These are phyloP conservation scores for Apiospora hydei DNA, from an alignment of 2,329 filamentous ascomycete genomes.

Conservation along the genomic window DNA sequence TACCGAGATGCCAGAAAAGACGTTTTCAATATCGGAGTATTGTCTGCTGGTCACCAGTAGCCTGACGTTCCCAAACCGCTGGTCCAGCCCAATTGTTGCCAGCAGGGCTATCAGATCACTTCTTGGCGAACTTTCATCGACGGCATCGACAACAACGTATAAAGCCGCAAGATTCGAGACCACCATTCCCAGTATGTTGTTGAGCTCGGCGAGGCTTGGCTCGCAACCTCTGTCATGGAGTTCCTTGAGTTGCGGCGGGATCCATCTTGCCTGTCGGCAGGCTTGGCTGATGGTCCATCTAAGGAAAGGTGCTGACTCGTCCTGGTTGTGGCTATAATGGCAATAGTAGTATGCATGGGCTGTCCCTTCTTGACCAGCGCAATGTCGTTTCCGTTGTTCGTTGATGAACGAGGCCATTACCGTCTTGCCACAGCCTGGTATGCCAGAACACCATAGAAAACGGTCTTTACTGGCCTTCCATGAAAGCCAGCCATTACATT, in stretches of 20 bases:
- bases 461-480: neutral
- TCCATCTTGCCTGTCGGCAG: slow-evolving; percentile 23
- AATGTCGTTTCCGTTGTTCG: slow-evolving; percentile 24
- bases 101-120: slow-evolving; percentile 28
- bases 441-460: neutral
- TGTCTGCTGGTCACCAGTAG: slow-evolving; percentile 32
- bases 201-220: slow-evolving; percentile 28
- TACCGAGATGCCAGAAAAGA: slow-evolving; percentile 23
- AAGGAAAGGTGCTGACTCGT: slow-evolving; percentile 32
- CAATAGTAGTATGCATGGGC: slow-evolving; percentile 34
- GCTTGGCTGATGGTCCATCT: slow-evolving; percentile 32
- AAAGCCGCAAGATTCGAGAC: slow-evolving; percentile 23
- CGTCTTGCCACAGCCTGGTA: slow-evolving; percentile 28
- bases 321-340: slow-evolving; percentile 30
- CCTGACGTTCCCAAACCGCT: slow-evolving; percentile 29
- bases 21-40: slow-evolving; percentile 30
- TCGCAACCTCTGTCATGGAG: slow-evolving; percentile 25
- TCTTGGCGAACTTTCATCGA: slow-evolving; percentile 33
- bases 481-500: neutral
- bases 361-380: neutral
- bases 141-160: slow-evolving; percentile 34
- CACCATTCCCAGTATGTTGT: slow-evolving; percentile 25
- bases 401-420: slow-evolving; percentile 30
- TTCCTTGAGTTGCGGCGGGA: slow-evolving; percentile 28
- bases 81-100: slow-evolving; percentile 25